Evolutionary conservation across 176 grass and related monocot species (phyloP), one percentile per base, ranked within the genome.

Genomic region (Paspalum vaginatum): DNA sequence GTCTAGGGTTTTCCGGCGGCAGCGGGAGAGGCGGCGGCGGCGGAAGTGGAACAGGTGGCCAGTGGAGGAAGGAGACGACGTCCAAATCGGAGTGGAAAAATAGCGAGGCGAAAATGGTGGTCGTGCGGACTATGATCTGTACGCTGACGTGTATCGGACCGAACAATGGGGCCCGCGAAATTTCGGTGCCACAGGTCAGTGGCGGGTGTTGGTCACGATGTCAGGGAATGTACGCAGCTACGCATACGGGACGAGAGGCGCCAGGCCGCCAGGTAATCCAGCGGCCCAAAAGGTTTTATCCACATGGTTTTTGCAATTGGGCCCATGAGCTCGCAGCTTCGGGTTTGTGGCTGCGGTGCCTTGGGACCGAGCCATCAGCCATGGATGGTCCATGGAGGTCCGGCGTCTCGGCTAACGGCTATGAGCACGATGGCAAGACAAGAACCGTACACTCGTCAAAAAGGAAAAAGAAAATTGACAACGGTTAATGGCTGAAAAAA

Each of bases 1-100:
- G 56, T 38, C 64, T 89, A 85, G 77, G 87, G 87, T 89, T 88
- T 88, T 81, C 73, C 60, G 38, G 17, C 70, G 56, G 47, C 59
- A 21, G 59, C 70, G 49, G 44, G 15, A 58, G 63, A 46, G 21
- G 77, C 13, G 56, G 51, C 15, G 22, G 55, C 32, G n/a, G 54
- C 21, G 68, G 18, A 17, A 22, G 58, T 18, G 20, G 51, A 54
- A 20, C 51, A 40, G 43, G 37, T 24, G 22, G 55, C 13, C 5
- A 16, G 48, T 8, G 20, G 47, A 55, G 46, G 42, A 40, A 44
- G 38, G 22, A 74, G 71, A 18, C 46, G 64, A 70, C 12, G 51
- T 69, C 74, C 58, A 83, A 59, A 42, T 76, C 77, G 59, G 42
- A 65, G 48, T 17, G 49, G 51, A 61, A 77, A 77, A 32, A 32